phyloP scores from a whole-genome alignment of 768 basidiomycete genomes.

The Boletus subparvulus region DNA sequence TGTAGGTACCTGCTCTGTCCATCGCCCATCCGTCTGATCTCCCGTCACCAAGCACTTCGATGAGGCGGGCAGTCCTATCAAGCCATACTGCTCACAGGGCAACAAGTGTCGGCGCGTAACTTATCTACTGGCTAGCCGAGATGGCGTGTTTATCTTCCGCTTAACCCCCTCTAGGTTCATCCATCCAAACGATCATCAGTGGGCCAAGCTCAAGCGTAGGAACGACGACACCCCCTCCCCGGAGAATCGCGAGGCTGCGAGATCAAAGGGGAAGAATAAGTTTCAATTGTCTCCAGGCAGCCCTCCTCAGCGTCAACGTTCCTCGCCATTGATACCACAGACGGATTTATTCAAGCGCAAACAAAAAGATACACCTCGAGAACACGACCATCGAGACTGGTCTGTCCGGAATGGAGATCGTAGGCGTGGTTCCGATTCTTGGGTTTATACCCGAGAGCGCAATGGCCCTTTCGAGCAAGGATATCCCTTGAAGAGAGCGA shows the following conservation, averaged over 20 bases:
- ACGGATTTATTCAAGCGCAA: conserved; percentile 42
- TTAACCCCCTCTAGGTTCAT: conserved; percentile 39
- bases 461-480: conserved; percentile 12
- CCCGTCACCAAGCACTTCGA: conserved; percentile 45
- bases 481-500: conserved; percentile 26
- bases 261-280: conserved; percentile 25
- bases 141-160: conserved; percentile 5
- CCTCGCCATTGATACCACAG: conserved; percentile 44
- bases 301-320: conserved; percentile 21
- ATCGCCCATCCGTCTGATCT: conserved; percentile 15
- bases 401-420: conserved; percentile 20
- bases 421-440: conserved; percentile 25
- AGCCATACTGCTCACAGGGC: conserved; percentile 48
- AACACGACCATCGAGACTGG: conserved; percentile 23
- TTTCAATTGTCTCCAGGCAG: conserved; percentile 19
- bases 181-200: conserved; percentile 50
- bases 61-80: conserved; percentile 40
- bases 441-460: conserved; percentile 23
- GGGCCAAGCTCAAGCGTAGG: conserved; percentile 30
- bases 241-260: conserved; percentile 21
- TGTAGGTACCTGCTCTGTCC: conserved; percentile 32
- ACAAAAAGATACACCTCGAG: conserved; percentile 24
- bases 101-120: conserved; percentile 47
- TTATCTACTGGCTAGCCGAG: conserved; percentile 5
- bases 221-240: conserved; percentile 18